A percentile compares a stretch with the other conserved stretches of the same genome.
Evolutionary conservation across 495 filamentous ascomycete genomes (phyloP).

Genomic region (Neurospora sp.): DNA sequence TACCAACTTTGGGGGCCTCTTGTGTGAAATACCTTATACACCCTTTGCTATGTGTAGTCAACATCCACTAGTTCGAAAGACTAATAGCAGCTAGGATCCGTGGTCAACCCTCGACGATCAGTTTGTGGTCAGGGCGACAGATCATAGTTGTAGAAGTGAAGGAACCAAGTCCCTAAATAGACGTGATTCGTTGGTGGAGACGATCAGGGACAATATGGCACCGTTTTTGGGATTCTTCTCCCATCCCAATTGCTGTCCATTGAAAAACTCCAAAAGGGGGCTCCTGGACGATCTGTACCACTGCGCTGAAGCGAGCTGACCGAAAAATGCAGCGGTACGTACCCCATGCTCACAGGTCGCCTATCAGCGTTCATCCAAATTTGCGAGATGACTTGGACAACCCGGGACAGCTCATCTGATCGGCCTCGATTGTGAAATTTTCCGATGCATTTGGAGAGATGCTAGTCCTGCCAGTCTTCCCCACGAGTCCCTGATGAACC

Average conservation of each 20-base stretch:
- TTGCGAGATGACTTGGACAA: background rate
- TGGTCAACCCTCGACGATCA: background rate
- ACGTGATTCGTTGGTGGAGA: background rate
- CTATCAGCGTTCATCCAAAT: slow-evolving; percentile 8
- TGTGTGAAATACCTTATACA: background rate
- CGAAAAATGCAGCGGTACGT: background rate
- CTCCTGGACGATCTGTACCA: background rate
- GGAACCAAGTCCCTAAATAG: background rate
- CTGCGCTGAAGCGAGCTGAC: slow-evolving; percentile 16
- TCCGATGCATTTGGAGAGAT: background rate
- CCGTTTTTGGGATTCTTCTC: background rate
- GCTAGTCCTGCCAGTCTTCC: background rate
- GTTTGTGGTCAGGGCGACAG: background rate
- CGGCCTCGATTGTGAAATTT: background rate
- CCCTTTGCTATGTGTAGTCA: background rate
- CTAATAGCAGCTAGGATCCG: background rate
- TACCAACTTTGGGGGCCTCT: background rate
- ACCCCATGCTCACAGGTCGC: slow-evolving; percentile 1
- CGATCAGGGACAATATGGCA: background rate
- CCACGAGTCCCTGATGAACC: background rate
- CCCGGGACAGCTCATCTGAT: background rate
- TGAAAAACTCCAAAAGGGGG: background rate
- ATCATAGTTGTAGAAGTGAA: background rate
- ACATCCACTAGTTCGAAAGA: background rate
- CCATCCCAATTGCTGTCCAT: background rate